Percentiles rank a stretch among this genome's conserved stretches.
Conservation (phyloP, 1,284 basidiomycete genomes). For the Malassezia globosa region DNA sequence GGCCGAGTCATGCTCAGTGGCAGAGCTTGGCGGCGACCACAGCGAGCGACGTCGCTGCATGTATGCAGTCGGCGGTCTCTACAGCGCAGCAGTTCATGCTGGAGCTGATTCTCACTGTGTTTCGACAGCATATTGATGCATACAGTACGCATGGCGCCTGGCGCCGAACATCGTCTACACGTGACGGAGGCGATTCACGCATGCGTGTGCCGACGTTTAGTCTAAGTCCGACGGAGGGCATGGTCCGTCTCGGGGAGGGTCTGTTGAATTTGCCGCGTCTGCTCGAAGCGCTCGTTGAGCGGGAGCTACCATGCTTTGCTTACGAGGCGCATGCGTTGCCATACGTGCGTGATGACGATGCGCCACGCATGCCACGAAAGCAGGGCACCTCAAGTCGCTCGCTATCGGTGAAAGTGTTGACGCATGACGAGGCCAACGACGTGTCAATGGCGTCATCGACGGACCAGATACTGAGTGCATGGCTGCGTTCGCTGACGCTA, state of each 20-base stretch:
- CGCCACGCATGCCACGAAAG: neutral
- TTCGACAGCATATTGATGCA: constrained; percentile 10
- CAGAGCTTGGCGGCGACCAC: too few species aligned
- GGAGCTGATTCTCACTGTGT: constrained; percentile 4
- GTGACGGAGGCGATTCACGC: neutral
- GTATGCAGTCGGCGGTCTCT: neutral
- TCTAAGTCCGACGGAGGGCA: constrained; percentile 72
- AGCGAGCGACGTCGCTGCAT: too few species aligned
- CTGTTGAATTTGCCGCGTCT: constrained; percentile 80
- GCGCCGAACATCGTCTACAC: neutral
- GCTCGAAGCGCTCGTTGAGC: constrained; percentile 85
- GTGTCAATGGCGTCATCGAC: neutral
- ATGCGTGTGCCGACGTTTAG: constrained; percentile 74
- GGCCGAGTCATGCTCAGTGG: too few species aligned
- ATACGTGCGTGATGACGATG: constrained; percentile 10
- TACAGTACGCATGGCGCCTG: constrained; percentile 7
- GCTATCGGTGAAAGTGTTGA: constrained; percentile 6
- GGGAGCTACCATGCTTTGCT: constrained; percentile 60
- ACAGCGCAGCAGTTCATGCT: constrained; percentile 13
- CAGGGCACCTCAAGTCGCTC: constrained; percentile 1
- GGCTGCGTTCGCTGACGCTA: constrained; percentile 67
- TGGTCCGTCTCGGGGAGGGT: constrained; percentile 80
- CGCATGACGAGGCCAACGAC: neutral
- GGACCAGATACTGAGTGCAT: constrained; percentile 65
- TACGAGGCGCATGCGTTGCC: constrained; percentile 9